Base-by-base conservation (phyloP, 2,329 filamentous ascomycete genomes). In the Aulographum hederae region DNA sequence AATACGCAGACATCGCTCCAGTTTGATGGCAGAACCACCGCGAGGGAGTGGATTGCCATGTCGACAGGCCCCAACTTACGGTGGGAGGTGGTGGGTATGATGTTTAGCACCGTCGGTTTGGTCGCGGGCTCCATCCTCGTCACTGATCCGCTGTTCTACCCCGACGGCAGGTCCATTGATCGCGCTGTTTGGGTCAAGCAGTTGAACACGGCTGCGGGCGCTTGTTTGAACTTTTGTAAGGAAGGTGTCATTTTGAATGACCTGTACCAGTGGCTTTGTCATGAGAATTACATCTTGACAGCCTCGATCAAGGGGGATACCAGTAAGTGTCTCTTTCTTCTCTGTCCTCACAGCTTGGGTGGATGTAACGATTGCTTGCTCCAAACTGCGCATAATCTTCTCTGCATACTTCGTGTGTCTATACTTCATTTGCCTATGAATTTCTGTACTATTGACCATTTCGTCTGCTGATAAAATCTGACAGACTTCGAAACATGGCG, bases 1-100 rank as follows among this genome's bases (percentile, higher is more conserved):
- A 61, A 60, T 32, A 58, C 57, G 0, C 37, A 50, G 8, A 46
- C 41, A 18, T 50, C 52, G 2, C 39, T 57, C 20, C 44, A 44
- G 15, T 37, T 56, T 1, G 45, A 51, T 30, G 47, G 50, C 8
- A 39, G 50, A 11, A 58, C 53, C 27, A 50, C 50, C 4, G 44
- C 54, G 11, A 41, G 39, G 10, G 49, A 57, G 10, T 61, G 56
- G 42, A 52, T 48, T 14, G 38, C 43, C 12, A 44, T 44, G 4
- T 49, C 48, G 2, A 56, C 56, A 12, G 57, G 57, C 2, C 44
- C 47, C 6, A 44, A 50, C 28, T 37, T 60, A 4, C 42, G 57
- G 37, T 61, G 57, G 57, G 57, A 61, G 34, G 47, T 57, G 15
- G 46, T 61, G 3, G 57, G 56, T 1, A 45, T 54, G 5, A 43